Evolutionary conservation across 129 eudicot genomes (phyloP).

Genomic region (Escallonia rubra): DNA sequence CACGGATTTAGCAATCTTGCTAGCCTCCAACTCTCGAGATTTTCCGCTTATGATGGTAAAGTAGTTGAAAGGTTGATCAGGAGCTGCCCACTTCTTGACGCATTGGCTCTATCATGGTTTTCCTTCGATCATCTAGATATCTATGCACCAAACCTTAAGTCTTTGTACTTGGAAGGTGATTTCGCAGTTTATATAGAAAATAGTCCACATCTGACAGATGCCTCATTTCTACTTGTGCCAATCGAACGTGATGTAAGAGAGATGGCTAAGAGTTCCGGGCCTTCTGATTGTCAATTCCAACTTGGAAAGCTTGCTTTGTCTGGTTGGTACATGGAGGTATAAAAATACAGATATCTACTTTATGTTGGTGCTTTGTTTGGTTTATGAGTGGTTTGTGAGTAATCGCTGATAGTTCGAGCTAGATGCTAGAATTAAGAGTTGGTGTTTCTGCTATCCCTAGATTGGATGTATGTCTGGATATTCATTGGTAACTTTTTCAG

Average conservation of each 20-base stretch:
- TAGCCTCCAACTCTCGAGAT: neutral
- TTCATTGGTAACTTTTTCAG: too few relatives aligned
- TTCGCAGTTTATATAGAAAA: neutral
- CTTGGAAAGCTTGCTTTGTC: neutral
- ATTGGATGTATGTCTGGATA: too few relatives aligned
- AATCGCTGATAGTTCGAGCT: too few relatives aligned
- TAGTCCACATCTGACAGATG: slow-evolving; percentile 1
- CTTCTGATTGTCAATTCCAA: neutral
- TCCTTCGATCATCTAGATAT: neutral
- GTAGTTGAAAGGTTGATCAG: neutral
- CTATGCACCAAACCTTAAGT: slow-evolving; percentile 8
- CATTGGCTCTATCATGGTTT: neutral
- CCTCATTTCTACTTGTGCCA: neutral
- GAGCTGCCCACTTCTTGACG: neutral
- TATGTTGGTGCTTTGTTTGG: neutral
- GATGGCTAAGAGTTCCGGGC: neutral
- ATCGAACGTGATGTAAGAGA: neutral
- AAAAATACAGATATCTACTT: too few relatives aligned
- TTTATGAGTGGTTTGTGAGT: too few relatives aligned
- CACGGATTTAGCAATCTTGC: neutral
- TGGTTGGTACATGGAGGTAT: neutral
- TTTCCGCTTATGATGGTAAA: neutral
- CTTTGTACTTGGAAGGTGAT: neutral
- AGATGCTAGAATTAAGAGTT: too few relatives aligned
- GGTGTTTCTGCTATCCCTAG: too few relatives aligned